These are phyloP conservation scores for Alnus rubra DNA, from an alignment of 306 rosid species.

Conservation along the genomic window DNA sequence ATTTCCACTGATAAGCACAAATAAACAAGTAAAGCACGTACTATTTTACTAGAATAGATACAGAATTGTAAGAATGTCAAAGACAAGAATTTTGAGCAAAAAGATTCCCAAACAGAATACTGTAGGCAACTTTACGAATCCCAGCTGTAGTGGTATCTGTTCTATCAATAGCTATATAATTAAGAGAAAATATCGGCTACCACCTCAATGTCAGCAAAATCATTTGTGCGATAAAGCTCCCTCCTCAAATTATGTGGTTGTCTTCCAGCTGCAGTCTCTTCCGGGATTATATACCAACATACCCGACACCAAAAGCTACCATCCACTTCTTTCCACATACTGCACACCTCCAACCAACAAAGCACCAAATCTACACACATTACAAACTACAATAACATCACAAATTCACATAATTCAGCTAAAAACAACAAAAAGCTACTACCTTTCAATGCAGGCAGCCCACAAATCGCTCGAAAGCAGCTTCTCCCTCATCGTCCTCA, in stretches of 20 bases:
- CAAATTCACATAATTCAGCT: not conserved
- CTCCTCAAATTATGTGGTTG: constrained; percentile 86
- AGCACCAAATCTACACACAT: constrained; percentile 1
- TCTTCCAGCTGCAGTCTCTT: constrained; percentile 85
- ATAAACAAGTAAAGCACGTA: not conserved
- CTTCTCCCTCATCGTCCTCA: constrained; percentile 77
- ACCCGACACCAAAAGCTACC: constrained; percentile 71
- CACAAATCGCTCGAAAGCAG: constrained; percentile 82
- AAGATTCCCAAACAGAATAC: not conserved
- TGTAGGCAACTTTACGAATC: not conserved
- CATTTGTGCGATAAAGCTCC: constrained; percentile 84
- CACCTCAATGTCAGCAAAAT: constrained; percentile 87
- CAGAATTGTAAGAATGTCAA: not conserved
- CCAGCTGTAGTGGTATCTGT: constrained; percentile 9
- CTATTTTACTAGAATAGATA: not conserved
- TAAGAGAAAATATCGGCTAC: constrained; percentile 18
- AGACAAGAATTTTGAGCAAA: not conserved
- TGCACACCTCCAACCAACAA: constrained; percentile 34
- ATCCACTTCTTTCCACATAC: constrained; percentile 81
- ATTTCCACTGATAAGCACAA: not conserved
- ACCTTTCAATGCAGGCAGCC: constrained; percentile 78
- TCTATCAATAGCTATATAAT: constrained; percentile 4
- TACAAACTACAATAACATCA: constrained; percentile 5
- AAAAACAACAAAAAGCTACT: not conserved
- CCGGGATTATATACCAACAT: constrained; percentile 85